A percentile compares a stretch with the other conserved stretches of the same genome.
Conservation (phyloP, 768 basidiomycete genomes). For the Austroboletus eburneus region DNA sequence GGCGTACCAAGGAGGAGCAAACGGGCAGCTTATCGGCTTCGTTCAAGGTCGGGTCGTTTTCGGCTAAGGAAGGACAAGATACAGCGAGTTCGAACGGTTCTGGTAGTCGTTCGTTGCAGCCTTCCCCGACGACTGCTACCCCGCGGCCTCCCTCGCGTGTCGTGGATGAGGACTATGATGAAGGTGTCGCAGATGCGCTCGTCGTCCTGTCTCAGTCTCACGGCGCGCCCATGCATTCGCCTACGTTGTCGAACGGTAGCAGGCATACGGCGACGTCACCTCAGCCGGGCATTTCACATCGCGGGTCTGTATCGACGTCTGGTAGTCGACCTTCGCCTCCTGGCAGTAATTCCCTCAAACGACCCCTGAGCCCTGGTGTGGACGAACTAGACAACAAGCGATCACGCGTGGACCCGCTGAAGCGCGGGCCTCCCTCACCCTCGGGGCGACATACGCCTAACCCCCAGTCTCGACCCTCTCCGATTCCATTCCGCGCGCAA, state of each 20-base stretch:
- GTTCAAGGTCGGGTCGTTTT: slow-evolving; percentile 31
- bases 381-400: slow-evolving; percentile 65
- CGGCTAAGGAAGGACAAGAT: slow-evolving; percentile 52
- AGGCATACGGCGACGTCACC: slow-evolving; percentile 46
- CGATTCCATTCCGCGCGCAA: slow-evolving; percentile 70
- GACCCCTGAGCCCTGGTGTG: slow-evolving; percentile 62
- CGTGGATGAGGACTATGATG: slow-evolving; percentile 93
- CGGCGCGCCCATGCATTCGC: slow-evolving; percentile 40
- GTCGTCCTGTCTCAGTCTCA: slow-evolving; percentile 59
- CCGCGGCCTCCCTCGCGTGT: slow-evolving; percentile 60
- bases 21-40: slow-evolving; percentile 29
- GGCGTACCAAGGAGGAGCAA: slow-evolving; percentile 43
- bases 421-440: slow-evolving; percentile 52
- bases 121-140: slow-evolving; percentile 62
- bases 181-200: slow-evolving; percentile 81
- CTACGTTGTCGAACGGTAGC: slow-evolving; percentile 55
- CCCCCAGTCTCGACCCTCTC: slow-evolving; percentile 62
- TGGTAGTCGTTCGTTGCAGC: slow-evolving; percentile 60
- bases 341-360: slow-evolving; percentile 49
- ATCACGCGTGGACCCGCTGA: slow-evolving; percentile 50
- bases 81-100: slow-evolving; percentile 63
- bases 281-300: slow-evolving; percentile 48
- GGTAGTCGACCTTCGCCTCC: slow-evolving; percentile 65
- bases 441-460: slow-evolving; percentile 51
- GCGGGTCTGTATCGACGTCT: slow-evolving; percentile 65